These are phyloP conservation scores for Aspergillus thermomutatus DNA, from an alignment of 2,329 filamentous ascomycete species.

Conservation along the genomic window DNA sequence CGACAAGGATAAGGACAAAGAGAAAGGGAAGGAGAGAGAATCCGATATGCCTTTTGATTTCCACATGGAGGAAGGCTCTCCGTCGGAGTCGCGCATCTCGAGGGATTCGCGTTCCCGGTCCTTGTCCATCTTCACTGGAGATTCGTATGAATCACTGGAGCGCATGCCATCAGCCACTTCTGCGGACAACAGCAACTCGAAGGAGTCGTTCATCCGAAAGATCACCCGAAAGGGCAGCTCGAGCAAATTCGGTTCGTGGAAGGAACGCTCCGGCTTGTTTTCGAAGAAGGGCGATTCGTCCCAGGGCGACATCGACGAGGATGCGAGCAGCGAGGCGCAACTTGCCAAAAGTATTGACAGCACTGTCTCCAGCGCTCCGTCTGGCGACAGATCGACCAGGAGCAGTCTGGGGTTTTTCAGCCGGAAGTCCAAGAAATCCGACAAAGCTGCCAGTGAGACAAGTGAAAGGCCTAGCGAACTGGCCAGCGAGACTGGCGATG, in stretches of 20 bases:
- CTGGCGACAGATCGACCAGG: slow-evolving; percentile 41
- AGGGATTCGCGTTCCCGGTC: slow-evolving; percentile 39
- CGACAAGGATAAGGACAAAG: slow-evolving; percentile 45
- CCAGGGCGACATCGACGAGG: slow-evolving; percentile 45
- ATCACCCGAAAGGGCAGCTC: slow-evolving; percentile 51
- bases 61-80: slow-evolving; percentile 38
- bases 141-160: slow-evolving; percentile 48
- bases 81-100: slow-evolving; percentile 44
- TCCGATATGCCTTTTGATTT: slow-evolving; percentile 27
- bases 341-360: slow-evolving; percentile 45
- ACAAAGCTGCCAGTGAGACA: slow-evolving; percentile 41
- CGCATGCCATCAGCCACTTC: slow-evolving; percentile 43
- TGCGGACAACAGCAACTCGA: slow-evolving; percentile 38
- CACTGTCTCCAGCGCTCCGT: slow-evolving; percentile 38
- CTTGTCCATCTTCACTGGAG: slow-evolving; percentile 43
- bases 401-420: slow-evolving; percentile 47
- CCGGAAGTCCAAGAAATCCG: slow-evolving; percentile 45
- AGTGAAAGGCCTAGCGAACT: slow-evolving; percentile 44
- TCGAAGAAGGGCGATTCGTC: slow-evolving; percentile 44
- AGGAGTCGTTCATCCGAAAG: slow-evolving; percentile 51
- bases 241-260: slow-evolving; percentile 52
- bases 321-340: slow-evolving; percentile 36
- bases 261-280: slow-evolving; percentile 47
- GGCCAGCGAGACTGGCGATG: slow-evolving; percentile 43
- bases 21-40: slow-evolving; percentile 34